Evolutionary conservation across 352 stramenopile species (phyloP), one percentile per base, ranked within the genome.

Genomic region (Phytophthora citricola): DNA sequence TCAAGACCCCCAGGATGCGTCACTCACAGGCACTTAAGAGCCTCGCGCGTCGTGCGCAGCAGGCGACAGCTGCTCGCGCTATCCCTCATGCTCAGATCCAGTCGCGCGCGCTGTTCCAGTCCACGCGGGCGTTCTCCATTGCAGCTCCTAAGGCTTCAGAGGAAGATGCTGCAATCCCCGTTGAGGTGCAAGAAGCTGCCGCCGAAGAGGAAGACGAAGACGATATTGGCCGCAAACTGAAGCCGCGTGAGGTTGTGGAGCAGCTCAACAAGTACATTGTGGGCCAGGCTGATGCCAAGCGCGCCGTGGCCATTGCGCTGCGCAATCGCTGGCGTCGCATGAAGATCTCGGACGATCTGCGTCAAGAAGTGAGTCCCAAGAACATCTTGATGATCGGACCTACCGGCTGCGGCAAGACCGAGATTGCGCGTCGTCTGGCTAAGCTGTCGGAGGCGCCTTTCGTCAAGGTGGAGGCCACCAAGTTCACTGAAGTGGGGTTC

Each of bases 361-460:
- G 86, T 7, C 69, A 83, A 3, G 91, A 98, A 57, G 88, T 98
- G 53, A 98, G 97, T 11, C 98, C 98, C n/a, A 99, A 99, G 75
- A 99, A 99, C 79, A 99, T 99, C 31, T 73, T 99, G 32, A 99
- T 99, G 97, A 99, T 99, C 61, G 98, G 98, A 5, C 97, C 98
- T 4, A 99, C 98, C 5, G 98, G 98, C 34, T 99, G 95, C 58
- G 97, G 98, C 48, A 98, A 99, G 80, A 99, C 97, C 8, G 98
- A 99, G 87, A 99, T 99, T 48, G 97, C 97, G 8, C 81, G 97
- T 32, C 91, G 97, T 9, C 92, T 99, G 60, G 97, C 98, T 15
- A 98, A 98, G 76, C 85, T 99, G 27, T 97, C 89, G 34, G 89
- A 99, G 64, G 97, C 97, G 29, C 97, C 97, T 34, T 99, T 99